Evolutionary conservation across 2,329 filamentous ascomycete species (phyloP).

Genomic region (Pseudocercospora cruenta): DNA sequence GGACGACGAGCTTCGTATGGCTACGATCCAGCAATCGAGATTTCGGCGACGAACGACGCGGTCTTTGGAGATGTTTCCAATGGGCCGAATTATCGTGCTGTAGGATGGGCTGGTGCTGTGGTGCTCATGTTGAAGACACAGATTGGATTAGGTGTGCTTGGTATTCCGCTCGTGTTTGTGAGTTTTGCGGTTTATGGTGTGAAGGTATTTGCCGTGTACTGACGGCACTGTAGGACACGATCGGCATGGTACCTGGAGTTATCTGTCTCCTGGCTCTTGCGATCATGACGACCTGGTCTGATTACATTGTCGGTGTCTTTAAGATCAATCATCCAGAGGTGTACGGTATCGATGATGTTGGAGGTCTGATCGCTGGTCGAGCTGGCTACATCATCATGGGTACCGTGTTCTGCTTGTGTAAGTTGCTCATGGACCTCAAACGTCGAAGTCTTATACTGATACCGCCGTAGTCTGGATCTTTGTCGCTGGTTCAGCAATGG

Average conservation of each 20-base stretch:
- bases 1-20: constrained; percentile 22
- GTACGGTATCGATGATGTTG: constrained; percentile 62
- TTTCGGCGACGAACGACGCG: constrained; percentile 11
- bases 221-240: constrained; percentile 35
- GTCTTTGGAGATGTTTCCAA: constrained; percentile 26
- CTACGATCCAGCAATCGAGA: constrained; percentile 20
- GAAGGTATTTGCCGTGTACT: background rate
- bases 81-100: constrained; percentile 21
- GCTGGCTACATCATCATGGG: constrained; percentile 55
- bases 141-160: constrained; percentile 54
- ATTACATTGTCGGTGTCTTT: constrained; percentile 55
- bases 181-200: background rate
- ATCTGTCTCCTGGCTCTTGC: constrained; percentile 48
- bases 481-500: constrained; percentile 43
- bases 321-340: constrained; percentile 59
- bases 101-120: constrained; percentile 26
- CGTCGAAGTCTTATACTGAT: background rate
- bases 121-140: constrained; percentile 47
- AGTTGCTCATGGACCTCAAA: background rate
- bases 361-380: constrained; percentile 58
- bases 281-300: constrained; percentile 54
- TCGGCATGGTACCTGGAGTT: constrained; percentile 56
- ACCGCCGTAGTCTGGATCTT: constrained; percentile 25
- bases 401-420: constrained; percentile 27
- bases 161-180: constrained; percentile 47